A percentile compares a stretch with the other conserved stretches of the same genome.
phyloP scores from a whole-genome alignment of 805 yeast species.

The Candida namnaoensis region DNA sequence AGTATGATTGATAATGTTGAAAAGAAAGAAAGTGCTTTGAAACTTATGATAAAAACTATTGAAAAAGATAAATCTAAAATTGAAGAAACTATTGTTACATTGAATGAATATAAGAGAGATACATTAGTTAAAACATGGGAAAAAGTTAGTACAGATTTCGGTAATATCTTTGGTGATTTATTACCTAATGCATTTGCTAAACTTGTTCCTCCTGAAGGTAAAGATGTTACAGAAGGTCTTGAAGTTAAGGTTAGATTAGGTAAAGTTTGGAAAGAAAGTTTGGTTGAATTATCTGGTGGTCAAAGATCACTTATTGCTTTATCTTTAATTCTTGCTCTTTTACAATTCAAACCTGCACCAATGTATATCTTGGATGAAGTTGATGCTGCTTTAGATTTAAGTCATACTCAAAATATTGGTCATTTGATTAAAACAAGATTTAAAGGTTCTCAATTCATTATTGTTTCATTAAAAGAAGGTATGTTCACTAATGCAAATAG shows the following conservation, averaged over 20 bases:
- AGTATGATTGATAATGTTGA: constrained; percentile 87
- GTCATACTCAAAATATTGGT: constrained; percentile 97
- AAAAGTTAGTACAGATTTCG: constrained; percentile 84
- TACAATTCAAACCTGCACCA: constrained; percentile 97
- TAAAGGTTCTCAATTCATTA: constrained; percentile 93
- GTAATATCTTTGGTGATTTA: constrained; percentile 79
- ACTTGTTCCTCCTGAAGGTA: constrained; percentile 71
- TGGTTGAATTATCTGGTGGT: constrained; percentile 95
- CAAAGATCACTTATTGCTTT: constrained; percentile 92
- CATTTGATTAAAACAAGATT: constrained; percentile 91
- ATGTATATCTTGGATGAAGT: constrained; percentile 97
- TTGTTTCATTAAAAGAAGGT: constrained; percentile 94
- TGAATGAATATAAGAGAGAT: constrained; percentile 78
- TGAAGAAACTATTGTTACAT: constrained; percentile 74
- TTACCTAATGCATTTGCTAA: constrained; percentile 88
- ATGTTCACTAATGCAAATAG: constrained; percentile 97
- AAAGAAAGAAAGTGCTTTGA: constrained; percentile 71
- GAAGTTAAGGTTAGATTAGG: constrained; percentile 89
- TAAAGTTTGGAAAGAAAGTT: constrained; percentile 89
- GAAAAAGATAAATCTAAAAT: constrained; percentile 86
- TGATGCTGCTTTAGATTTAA: constrained; percentile 94
- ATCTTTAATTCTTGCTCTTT: constrained; percentile 82
- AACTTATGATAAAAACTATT: constrained; percentile 75
- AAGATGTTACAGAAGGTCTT: constrained; percentile 81
- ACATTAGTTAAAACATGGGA: constrained; percentile 80